Evolutionary conservation across 805 yeast species (phyloP).

Genomic region (Monosporozyma yasuniensis): DNA sequence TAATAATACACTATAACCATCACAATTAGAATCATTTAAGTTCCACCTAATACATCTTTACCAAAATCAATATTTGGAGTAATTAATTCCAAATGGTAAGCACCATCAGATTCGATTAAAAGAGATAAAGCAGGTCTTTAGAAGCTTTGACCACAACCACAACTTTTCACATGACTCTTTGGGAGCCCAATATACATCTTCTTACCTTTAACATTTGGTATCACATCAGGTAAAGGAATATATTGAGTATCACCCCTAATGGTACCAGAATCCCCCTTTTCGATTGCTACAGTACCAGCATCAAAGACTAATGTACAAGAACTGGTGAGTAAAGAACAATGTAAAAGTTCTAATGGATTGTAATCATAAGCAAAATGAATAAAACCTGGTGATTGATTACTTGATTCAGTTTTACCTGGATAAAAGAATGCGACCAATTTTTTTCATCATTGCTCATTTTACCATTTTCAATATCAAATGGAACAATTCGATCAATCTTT

Average conservation of each 20-base stretch:
- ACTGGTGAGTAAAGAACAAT: slow-evolving; percentile 12
- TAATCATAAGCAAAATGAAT: slow-evolving; percentile 11
- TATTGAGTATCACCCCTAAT: slow-evolving; percentile 14
- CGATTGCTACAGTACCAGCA: slow-evolving; percentile 6
- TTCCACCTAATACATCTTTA: slow-evolving; percentile 12
- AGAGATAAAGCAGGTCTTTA: slow-evolving; percentile 14
- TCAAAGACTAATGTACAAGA: slow-evolving; percentile 10
- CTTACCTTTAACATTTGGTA: slow-evolving; percentile 10
- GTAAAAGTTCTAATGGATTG: slow-evolving; percentile 11
- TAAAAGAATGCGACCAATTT: slow-evolving; percentile 15
- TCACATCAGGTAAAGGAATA: slow-evolving; percentile 8
- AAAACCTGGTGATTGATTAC: slow-evolving; percentile 15
- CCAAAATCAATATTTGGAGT: slow-evolving; percentile 12
- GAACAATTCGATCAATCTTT: slow-evolving; percentile 7
- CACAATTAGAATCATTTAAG: slow-evolving; percentile 11
- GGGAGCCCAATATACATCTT: slow-evolving; percentile 19
- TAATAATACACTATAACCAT: slow-evolving; percentile 8
- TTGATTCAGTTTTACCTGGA: slow-evolving; percentile 3
- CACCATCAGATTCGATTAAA: slow-evolving; percentile 8
- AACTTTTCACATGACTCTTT: slow-evolving; percentile 10
- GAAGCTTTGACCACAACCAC: slow-evolving; percentile 14
- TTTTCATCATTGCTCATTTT: slow-evolving; percentile 7
- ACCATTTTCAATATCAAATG: slow-evolving; percentile 2
- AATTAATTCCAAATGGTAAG: slow-evolving; percentile 12
- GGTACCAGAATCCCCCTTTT: slow-evolving; percentile 6